Conservation (phyloP, 23 red algal genomes). For the Agarophyton chilense region DNA sequence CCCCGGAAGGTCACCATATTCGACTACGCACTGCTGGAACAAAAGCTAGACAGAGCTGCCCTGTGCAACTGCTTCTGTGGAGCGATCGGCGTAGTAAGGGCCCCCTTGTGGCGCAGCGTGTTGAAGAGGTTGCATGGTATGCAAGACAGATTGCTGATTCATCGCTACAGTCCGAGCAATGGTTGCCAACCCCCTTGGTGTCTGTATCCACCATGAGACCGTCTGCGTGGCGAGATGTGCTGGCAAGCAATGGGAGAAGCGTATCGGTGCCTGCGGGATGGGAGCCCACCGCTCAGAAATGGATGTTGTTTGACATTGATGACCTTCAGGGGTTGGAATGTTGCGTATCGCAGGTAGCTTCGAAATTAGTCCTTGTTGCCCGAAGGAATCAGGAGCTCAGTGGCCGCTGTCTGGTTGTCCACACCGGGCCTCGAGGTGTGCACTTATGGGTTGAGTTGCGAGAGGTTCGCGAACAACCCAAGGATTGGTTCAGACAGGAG, state of each 20-base stretch:
- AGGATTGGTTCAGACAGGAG: slow-evolving; percentile 55
- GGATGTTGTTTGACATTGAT: slow-evolving; percentile 82
- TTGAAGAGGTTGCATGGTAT: slow-evolving; percentile 67
- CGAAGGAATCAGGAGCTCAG: slow-evolving; percentile 66
- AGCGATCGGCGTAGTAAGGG: slow-evolving; percentile 61
- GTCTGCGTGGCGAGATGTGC: slow-evolving; percentile 53
- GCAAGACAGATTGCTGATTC: slow-evolving; percentile 31
- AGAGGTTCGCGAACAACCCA: slow-evolving; percentile 53
- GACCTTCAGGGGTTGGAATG: slow-evolving; percentile 6
- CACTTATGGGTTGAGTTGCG: slow-evolving; percentile 84
- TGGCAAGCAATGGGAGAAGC: neutral
- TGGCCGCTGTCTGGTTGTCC: slow-evolving; percentile 66
- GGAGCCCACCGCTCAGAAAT: slow-evolving; percentile 71
- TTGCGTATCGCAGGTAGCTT: neutral
- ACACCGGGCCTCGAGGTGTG: slow-evolving; percentile 62
- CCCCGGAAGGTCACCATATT: neutral
- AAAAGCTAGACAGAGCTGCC: slow-evolving; percentile 32
- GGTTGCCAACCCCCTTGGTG: slow-evolving; percentile 58
- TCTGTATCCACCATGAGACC: slow-evolving; percentile 70
- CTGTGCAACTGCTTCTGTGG: slow-evolving; percentile 63
- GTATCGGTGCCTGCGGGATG: slow-evolving; percentile 58
- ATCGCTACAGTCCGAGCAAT: slow-evolving; percentile 44
- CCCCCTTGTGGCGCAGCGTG: slow-evolving; percentile 8
- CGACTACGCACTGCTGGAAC: slow-evolving; percentile 57
- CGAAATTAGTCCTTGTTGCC: slow-evolving; percentile 39